These are phyloP conservation scores for Cyclotella cryptica DNA, from an alignment of 108 stramenopile species.

Conservation along the genomic window DNA sequence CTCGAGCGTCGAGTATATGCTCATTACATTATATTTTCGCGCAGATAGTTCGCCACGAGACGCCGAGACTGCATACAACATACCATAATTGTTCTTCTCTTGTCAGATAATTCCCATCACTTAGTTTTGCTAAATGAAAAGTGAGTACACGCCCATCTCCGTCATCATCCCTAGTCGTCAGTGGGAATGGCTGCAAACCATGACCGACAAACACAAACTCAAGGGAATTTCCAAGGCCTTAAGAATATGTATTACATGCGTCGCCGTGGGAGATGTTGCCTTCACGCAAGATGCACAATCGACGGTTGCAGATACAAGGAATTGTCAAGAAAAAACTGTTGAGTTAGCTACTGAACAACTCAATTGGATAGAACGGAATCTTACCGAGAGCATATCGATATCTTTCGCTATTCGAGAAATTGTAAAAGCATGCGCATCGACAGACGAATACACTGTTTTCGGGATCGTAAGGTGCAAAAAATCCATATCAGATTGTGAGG, in stretches of 20 bases:
- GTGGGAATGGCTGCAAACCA: slow-evolving; percentile 35
- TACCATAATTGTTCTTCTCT: too few species aligned
- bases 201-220: slow-evolving; percentile 32
- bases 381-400: neutral
- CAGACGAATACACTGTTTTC: slow-evolving; percentile 34
- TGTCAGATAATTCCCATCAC: too few species aligned
- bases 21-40: too few species aligned
- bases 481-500: slow-evolving; percentile 22
- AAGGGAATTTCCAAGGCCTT: slow-evolving; percentile 30
- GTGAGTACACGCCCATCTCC: neutral
- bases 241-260: slow-evolving; percentile 35
- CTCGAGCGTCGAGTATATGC: too few species aligned
- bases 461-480: slow-evolving; percentile 31
- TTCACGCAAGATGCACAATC: neutral
- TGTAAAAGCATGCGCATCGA: slow-evolving; percentile 10
- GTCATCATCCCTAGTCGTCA: slow-evolving; percentile 7
- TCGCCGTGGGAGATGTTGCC: slow-evolving; percentile 16
- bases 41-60: too few species aligned
- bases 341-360: neutral
- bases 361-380: neutral
- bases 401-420: neutral
- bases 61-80: too few species aligned
- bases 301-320: neutral
- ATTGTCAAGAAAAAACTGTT: neutral
- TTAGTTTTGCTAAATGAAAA: neutral